Conservation (phyloP, 106 monocot species). For the Dendrobium chrysotoxum region DNA sequence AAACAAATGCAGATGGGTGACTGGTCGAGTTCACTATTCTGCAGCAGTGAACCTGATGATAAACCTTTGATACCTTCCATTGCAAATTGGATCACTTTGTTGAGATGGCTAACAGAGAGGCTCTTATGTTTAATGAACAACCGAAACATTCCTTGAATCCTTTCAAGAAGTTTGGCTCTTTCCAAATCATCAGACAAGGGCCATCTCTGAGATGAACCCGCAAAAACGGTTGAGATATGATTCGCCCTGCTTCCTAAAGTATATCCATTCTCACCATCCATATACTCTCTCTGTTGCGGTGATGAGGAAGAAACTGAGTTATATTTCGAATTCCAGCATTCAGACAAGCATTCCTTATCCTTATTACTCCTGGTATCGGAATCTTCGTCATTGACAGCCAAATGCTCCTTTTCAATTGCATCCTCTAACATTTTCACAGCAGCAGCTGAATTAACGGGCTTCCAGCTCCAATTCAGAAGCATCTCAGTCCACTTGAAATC, state of each 20-base stretch:
- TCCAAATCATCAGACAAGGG: conserved; percentile 78
- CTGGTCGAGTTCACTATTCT: conserved; percentile 45
- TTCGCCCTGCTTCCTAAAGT: conserved; percentile 12
- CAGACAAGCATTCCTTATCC: conserved; percentile 31
- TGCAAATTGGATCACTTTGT: conserved; percentile 65
- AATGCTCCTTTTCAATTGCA: conserved; percentile 14
- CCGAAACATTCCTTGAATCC: conserved; percentile 57
- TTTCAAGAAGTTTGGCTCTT: conserved; percentile 60
- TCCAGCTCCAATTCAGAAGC: conserved; percentile 58
- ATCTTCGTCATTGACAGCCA: conserved; percentile 1
- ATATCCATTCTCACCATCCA: conserved; percentile 30
- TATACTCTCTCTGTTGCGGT: conserved; percentile 15
- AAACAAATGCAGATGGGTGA: conserved; percentile 72
- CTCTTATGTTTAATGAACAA: conserved; percentile 59
- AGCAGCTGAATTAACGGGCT: conserved; percentile 52
- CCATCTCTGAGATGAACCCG: conserved; percentile 31
- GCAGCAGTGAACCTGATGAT: conserved; percentile 37
- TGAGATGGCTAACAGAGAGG: conserved; percentile 61
- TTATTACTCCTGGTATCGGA: conserved; percentile 19
- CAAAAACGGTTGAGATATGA: conserved; percentile 5
- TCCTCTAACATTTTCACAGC: conserved; percentile 45
- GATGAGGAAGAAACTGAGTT: conserved; percentile 29
- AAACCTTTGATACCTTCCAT: conserved; percentile 59
- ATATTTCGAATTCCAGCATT: conserved; percentile 32
- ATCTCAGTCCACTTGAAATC: conserved; percentile 51